Base-by-base conservation (phyloP, 192 early-diverging fungal genomes). In the Podochytrium sp. region DNA sequence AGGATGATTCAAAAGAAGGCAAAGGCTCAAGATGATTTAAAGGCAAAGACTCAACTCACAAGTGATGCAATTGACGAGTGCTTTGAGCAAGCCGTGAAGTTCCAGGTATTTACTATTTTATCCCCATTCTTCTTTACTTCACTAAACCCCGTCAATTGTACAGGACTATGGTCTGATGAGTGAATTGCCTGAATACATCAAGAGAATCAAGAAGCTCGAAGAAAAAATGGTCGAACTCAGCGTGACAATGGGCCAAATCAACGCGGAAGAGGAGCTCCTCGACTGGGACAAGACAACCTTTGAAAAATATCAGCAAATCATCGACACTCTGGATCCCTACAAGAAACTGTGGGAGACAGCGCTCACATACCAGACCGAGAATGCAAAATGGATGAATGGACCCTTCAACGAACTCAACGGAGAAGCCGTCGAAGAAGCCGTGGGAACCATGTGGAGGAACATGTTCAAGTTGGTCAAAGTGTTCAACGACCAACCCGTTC, bases 1-100 rank as follows among this genome's bases (percentile, higher is more conserved):
- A 57, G 87, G 7, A 85, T 87, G 85, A 66, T 84, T 50, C 87
- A 88, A 68, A 88, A 88, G 78, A 88, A 88, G 59, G 79, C 78
- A 1, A 88, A 88, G 65, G 87, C 87, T 20, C 87, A 88, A 71
- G 87, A 88, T 57, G 87, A 88, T 73, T 72, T 88, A 30, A 88
- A 88, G 58, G 68, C 74, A 35, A 88, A 88, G 71, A 88, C 85
- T 33, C 73, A 73, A n/a, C 25, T 66, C 2, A 85, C 87, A 1
- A 88, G 82, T 55, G 85, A 81, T 20, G 81, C 79, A 47, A 67
- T 88, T 39, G 87, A 88, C 39, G 85, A 86, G 47, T 85, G 81
- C 66, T 85, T 76, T 70, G 87, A 88, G 63, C 75, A 83, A 41
- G 85, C 79, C 37, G 29, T 73, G 3, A 88, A 88, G 65, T 88